Evolutionary conservation across 441 rosid species (phyloP), one percentile per base, ranked within the genome.

Genomic region (Populus hybrid): DNA sequence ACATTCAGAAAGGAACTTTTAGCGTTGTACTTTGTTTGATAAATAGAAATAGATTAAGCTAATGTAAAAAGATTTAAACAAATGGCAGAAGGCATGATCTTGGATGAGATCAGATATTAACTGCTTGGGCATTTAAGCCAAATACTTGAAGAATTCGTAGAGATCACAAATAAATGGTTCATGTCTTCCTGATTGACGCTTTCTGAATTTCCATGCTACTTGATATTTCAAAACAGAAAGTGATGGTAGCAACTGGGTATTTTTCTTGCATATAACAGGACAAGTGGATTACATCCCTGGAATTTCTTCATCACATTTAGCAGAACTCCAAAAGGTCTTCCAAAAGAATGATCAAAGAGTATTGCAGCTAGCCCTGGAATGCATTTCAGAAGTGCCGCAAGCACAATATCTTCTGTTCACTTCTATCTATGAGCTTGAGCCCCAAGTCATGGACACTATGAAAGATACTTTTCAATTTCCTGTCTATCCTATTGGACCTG

Each of bases 231-330:
- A 53, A 53, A 53, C n/a, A 1, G 61, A 18, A 53, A 16, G 61
- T 53, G n/a, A 53, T 16, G 1, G n/a, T 53, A 16, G n/a, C 21
- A 53, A 53, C 3, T 53, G 61, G 0, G 21, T 53, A 6, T 53
- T 53, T 53, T 53, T 53, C 61, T 53, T 53, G n/a, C 61, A 53
- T 18, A 6, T 18, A 16, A 53, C 7, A 11, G 86, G 83, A 75
- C 20, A 2, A 3, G 83, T 83, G 20, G 85, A 83, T 24, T 81
- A 86, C 83, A 85, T 89, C 26, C 90, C 89, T 3, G 90, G 92
- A 50, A n/a, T 86, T 36, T 12, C 88, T 69, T 33, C 87, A 2
- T 82, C 31, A 6, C 66, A 69, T 24, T 3, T 83, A 64, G 78
- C 65, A 0, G 83, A 89, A 53, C 80, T 87, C 16, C 82, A 86